A percentile compares a stretch with the other conserved stretches of the same genome.
These are phyloP conservation scores for Protea cynaroides DNA, from an alignment of 164 flowering plant genomes.

Conservation along the genomic window DNA sequence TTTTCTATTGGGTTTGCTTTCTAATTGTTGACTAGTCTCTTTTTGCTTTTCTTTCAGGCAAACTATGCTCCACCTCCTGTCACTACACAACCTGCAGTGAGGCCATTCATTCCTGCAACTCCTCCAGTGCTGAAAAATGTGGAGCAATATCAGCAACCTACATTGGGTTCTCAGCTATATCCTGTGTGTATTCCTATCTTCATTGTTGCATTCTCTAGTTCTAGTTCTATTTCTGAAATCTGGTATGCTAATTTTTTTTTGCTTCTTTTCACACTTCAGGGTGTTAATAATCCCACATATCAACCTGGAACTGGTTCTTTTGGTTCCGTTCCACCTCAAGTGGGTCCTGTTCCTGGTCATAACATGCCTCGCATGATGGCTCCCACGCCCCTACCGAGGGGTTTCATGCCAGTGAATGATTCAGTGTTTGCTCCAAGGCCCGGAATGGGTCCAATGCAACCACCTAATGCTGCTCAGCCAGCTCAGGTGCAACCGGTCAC, in stretches of 20 bases:
- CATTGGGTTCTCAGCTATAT: conserved; percentile 78
- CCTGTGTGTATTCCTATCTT: conserved; percentile 44
- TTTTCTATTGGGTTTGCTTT: neutral
- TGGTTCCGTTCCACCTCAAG: conserved; percentile 39
- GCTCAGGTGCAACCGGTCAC: conserved; percentile 36
- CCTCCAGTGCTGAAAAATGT: conserved; percentile 54
- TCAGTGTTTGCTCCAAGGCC: conserved; percentile 56
- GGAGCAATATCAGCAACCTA: conserved; percentile 84
- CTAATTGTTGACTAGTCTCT: neutral
- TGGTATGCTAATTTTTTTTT: neutral
- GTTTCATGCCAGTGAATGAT: conserved; percentile 58
- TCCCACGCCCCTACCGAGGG: conserved; percentile 39
- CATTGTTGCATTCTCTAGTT: neutral
- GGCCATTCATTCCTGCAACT: conserved; percentile 69
- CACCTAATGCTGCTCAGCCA: conserved; percentile 57
- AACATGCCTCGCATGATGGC: conserved; percentile 55
- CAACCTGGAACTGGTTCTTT: conserved; percentile 41
- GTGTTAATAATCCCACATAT: conserved; percentile 36
- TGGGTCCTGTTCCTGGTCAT: conserved; percentile 33
- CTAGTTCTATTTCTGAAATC: neutral
- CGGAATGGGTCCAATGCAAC: conserved; percentile 48
- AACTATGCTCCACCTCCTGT: conserved; percentile 48
- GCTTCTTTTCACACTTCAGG: conserved; percentile 33
- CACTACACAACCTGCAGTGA: conserved; percentile 46
- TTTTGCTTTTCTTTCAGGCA: conserved; percentile 25